Evolutionary conservation across 441 rosid genomes (phyloP).

Genomic region (Bocquillonia castaneifolia): DNA sequence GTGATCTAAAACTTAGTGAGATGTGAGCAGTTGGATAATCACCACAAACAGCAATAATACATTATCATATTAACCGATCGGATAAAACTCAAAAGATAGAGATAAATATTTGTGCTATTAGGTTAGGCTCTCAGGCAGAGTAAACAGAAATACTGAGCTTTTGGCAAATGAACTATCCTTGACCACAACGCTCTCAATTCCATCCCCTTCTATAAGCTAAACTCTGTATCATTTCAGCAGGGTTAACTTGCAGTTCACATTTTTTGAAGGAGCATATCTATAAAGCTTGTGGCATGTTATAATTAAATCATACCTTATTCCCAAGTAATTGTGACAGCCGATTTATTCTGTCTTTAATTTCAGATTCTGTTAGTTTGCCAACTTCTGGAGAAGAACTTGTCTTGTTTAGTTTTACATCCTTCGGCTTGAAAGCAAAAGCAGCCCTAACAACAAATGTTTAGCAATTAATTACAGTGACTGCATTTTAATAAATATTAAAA

Average conservation of each 20-base stretch:
- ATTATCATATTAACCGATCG: too few relatives aligned
- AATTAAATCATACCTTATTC: slow-evolving; percentile 54
- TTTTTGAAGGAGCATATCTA: neutral
- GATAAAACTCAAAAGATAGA: too few relatives aligned
- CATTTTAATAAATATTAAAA: neutral
- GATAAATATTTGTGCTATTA: neutral
- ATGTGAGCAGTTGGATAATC: too few relatives aligned
- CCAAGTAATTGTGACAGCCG: slow-evolving; percentile 47
- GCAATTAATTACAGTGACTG: neutral
- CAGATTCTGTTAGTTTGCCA: slow-evolving; percentile 57
- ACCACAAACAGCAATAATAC: too few relatives aligned
- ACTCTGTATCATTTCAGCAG: neutral
- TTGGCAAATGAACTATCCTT: neutral
- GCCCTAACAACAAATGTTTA: slow-evolving; percentile 44
- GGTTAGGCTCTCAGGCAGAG: too few relatives aligned
- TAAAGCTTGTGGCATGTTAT: neutral
- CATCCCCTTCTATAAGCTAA: neutral
- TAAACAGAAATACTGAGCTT: too few relatives aligned
- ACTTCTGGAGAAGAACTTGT: slow-evolving; percentile 45
- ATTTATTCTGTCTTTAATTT: slow-evolving; percentile 60
- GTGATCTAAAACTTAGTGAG: too few relatives aligned
- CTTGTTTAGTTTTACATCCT: slow-evolving; percentile 51
- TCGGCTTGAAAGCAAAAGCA: slow-evolving; percentile 73
- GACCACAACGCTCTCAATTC: neutral
- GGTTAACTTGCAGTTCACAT: neutral